Conservation (phyloP, 345 rosid genomes). For the Gossypium raimondii region DNA sequence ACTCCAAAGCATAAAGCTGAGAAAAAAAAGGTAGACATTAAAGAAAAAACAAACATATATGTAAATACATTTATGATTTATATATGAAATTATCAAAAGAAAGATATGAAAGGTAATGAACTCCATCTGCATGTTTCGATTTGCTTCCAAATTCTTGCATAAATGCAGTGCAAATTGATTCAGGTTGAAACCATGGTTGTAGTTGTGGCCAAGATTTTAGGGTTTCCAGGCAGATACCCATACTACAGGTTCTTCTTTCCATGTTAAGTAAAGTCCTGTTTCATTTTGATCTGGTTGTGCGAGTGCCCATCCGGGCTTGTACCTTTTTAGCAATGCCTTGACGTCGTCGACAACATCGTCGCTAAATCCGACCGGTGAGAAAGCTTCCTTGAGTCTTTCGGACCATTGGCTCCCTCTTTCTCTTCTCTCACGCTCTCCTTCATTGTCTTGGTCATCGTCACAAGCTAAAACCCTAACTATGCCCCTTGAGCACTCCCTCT, state of each 20-base stretch:
- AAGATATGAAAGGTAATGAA: not conserved
- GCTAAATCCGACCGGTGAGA: constrained; percentile 41
- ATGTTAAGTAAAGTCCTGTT: constrained; percentile 51
- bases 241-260: constrained; percentile 68
- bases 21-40: constrained; percentile 8
- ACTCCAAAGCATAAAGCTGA: constrained; percentile 49
- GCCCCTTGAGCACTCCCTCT: constrained; percentile 63
- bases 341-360: constrained; percentile 71
- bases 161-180: constrained; percentile 7
- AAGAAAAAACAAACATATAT: constrained; percentile 22
- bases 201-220: constrained; percentile 17
- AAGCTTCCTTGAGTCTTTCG: constrained; percentile 36
- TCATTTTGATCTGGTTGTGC: constrained; percentile 28
- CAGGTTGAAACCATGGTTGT: not conserved
- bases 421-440: constrained; percentile 42
- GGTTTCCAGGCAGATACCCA: constrained; percentile 89
- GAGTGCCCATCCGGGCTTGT: constrained; percentile 53
- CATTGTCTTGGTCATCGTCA: constrained; percentile 18
- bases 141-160: constrained; percentile 13
- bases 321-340: constrained; percentile 66
- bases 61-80: constrained; percentile 11
- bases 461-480: constrained; percentile 73
- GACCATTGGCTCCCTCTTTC: constrained; percentile 65
- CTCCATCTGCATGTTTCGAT: constrained; percentile 18
- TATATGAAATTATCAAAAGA: not conserved